A percentile compares a stretch with the other conserved stretches of the same genome.
These are phyloP conservation scores for Fraxinus greggii DNA, from an alignment of 305 asterid species.

Conservation along the genomic window DNA sequence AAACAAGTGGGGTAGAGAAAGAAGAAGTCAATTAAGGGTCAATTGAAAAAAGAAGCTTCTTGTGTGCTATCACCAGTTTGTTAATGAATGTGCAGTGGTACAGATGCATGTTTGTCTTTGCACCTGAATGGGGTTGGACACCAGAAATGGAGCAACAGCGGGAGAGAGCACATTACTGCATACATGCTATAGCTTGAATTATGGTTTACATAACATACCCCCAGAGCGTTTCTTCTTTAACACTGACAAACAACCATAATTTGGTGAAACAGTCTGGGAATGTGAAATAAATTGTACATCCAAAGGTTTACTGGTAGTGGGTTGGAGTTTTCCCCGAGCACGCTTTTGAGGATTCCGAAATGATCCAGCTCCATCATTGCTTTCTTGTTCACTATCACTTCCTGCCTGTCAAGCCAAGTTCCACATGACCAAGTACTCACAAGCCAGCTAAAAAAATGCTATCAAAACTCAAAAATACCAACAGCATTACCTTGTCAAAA, in stretches of 20 bases:
- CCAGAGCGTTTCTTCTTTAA: conserved; percentile 82
- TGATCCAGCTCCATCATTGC: conserved; percentile 78
- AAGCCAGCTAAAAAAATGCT: conserved; percentile 7
- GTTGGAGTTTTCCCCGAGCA: conserved; percentile 66
- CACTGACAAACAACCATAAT: conserved; percentile 52
- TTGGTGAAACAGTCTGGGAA: conserved; percentile 48
- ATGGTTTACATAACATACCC: conserved; percentile 52
- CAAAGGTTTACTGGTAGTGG: conserved; percentile 48
- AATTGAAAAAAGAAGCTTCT: background rate
- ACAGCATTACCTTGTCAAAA: conserved; percentile 16
- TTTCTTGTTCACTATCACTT: conserved; percentile 82
- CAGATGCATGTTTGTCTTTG: background rate
- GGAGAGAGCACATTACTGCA: conserved; percentile 1
- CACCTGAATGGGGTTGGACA: background rate
- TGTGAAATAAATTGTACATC: conserved; percentile 43
- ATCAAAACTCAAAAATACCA: conserved; percentile 12
- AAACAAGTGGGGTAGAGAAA: conserved; percentile 10
- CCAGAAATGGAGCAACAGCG: background rate
- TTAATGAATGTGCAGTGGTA: background rate
- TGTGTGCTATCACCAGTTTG: background rate
- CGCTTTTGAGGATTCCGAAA: conserved; percentile 76
- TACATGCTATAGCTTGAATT: conserved; percentile 14
- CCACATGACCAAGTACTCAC: conserved; percentile 18
- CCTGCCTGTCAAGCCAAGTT: conserved; percentile 62
- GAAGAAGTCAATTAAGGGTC: conserved; percentile 13